Percentiles rank a stretch among this genome's conserved stretches.
Conservation (phyloP, 768 basidiomycete genomes). For the Serendipita indica region DNA sequence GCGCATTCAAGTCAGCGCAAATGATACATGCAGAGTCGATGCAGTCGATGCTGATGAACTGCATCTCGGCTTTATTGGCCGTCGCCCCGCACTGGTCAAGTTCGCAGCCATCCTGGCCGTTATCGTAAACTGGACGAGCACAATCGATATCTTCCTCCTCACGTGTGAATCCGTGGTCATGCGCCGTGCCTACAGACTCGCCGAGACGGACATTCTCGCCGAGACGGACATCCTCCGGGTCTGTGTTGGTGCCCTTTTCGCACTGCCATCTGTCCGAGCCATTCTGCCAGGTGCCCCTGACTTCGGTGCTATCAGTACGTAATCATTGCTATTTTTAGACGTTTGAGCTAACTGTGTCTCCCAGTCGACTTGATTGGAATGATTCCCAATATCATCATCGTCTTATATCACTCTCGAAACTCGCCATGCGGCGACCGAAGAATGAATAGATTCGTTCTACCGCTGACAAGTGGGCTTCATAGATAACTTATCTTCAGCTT, state of each 20-base stretch:
- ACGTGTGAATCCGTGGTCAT: constrained; percentile 2
- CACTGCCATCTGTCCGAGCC: not conserved
- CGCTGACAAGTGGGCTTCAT: too few relatives aligned
- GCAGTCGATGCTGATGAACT: not conserved
- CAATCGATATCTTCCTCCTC: not conserved
- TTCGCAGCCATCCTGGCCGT: constrained; percentile 2
- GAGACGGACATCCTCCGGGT: not conserved
- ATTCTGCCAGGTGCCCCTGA: constrained; percentile 2
- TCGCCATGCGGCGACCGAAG: too few relatives aligned
- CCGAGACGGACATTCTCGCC: not conserved
- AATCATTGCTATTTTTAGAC: not conserved
- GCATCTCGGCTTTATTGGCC: not conserved
- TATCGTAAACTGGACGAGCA: not conserved
- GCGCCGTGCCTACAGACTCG: not conserved
- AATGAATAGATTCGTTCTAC: too few relatives aligned
- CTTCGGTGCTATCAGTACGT: constrained; percentile 3
- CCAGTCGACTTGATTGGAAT: constrained; percentile 6
- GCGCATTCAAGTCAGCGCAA: not conserved
- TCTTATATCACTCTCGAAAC: too few relatives aligned
- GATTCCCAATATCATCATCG: constrained; percentile 1
- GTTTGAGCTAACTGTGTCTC: not conserved
- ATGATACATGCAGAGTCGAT: not conserved
- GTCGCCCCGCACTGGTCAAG: not conserved
- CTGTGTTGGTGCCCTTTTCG: constrained; percentile 2
- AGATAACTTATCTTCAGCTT: too few relatives aligned